Evolutionary conservation across 371 early-diverging fungal species (phyloP).

Genomic region (Gilbertella persicaria): DNA sequence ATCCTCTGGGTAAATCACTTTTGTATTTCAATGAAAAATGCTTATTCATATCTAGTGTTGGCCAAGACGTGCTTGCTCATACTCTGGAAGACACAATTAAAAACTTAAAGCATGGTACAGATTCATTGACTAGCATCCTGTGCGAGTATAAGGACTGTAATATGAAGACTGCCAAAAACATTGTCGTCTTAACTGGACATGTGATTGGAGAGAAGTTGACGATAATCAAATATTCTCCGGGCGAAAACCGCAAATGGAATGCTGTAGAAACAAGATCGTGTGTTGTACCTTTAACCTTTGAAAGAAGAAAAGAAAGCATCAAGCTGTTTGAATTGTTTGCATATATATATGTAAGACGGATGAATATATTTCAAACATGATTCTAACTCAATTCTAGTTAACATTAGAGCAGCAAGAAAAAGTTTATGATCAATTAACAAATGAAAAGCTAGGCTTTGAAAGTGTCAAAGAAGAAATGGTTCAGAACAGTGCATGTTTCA

Average conservation of each 20-base stretch:
- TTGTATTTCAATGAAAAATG: not conserved
- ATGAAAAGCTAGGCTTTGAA: slow-evolving; percentile 4
- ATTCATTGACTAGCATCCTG: slow-evolving; percentile 2
- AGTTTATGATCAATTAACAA: slow-evolving; percentile 5
- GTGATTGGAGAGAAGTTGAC: slow-evolving; percentile 4
- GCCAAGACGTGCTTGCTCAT: not conserved
- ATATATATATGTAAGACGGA: slow-evolving; percentile 11
- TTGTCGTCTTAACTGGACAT: slow-evolving; percentile 2
- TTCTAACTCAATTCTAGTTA: slow-evolving; percentile 6
- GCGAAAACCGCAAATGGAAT: slow-evolving; percentile 2
- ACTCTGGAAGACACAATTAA: slow-evolving; percentile 11
- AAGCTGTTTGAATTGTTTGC: slow-evolving; percentile 10
- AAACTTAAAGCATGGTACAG: slow-evolving; percentile 7
- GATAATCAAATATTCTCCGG: slow-evolving; percentile 8
- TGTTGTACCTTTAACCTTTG: slow-evolving; percentile 1
- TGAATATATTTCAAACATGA: slow-evolving; percentile 5
- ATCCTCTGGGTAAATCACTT: slow-evolving; percentile 4
- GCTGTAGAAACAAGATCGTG: slow-evolving; percentile 3
- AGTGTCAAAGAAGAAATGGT: slow-evolving; percentile 3
- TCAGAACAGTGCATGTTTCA: too few relatives aligned
- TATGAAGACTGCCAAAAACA: not conserved
- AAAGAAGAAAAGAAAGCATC: slow-evolving; percentile 5
- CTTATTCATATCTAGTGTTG: slow-evolving; percentile 4
- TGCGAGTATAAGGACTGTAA: slow-evolving; percentile 4
- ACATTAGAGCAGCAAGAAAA: slow-evolving; percentile 7